phyloP scores from a whole-genome alignment of 345 rosid genomes.

The Leavenworthia alabamica region DNA sequence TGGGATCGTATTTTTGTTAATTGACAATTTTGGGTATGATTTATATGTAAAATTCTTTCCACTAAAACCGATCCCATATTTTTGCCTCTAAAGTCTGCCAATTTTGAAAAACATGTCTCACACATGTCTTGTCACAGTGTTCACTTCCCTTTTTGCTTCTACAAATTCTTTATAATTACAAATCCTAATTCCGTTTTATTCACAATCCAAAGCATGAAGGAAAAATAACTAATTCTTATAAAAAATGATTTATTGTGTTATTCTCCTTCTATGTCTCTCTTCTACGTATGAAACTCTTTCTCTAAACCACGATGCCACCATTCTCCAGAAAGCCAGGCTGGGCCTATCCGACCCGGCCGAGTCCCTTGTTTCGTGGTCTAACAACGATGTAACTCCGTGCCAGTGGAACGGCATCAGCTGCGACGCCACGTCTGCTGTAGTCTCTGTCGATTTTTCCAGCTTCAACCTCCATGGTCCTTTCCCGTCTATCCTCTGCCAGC shows the following conservation, averaged over 20 bases:
- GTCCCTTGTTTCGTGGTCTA: slow-evolving; percentile 62
- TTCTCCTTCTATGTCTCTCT: slow-evolving; percentile 28
- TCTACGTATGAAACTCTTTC: slow-evolving; percentile 16
- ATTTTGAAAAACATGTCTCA: slow-evolving; percentile 4
- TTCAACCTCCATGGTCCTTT: slow-evolving; percentile 61
- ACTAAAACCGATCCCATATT: background rate
- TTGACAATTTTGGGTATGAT: background rate
- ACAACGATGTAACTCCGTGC: slow-evolving; percentile 62
- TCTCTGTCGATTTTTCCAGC: slow-evolving; percentile 46
- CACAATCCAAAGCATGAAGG: slow-evolving; percentile 10
- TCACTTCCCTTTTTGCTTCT: slow-evolving; percentile 24
- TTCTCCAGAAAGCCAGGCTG: slow-evolving; percentile 52
- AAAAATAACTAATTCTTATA: background rate
- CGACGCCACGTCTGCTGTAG: slow-evolving; percentile 40
- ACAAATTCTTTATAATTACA: slow-evolving; percentile 7
- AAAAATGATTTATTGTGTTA: slow-evolving; percentile 35
- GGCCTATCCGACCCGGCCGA: slow-evolving; percentile 52
- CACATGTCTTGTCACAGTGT: slow-evolving; percentile 25
- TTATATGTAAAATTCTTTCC: background rate
- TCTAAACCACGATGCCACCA: slow-evolving; percentile 69
- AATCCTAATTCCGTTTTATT: background rate
- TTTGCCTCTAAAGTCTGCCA: background rate
- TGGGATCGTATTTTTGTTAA: background rate
- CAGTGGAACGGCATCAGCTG: slow-evolving; percentile 65
- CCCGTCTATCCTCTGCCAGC: slow-evolving; percentile 67